phyloP scores from a whole-genome alignment of 2,329 filamentous ascomycete genomes.

The Xenoacremonium recifei region DNA sequence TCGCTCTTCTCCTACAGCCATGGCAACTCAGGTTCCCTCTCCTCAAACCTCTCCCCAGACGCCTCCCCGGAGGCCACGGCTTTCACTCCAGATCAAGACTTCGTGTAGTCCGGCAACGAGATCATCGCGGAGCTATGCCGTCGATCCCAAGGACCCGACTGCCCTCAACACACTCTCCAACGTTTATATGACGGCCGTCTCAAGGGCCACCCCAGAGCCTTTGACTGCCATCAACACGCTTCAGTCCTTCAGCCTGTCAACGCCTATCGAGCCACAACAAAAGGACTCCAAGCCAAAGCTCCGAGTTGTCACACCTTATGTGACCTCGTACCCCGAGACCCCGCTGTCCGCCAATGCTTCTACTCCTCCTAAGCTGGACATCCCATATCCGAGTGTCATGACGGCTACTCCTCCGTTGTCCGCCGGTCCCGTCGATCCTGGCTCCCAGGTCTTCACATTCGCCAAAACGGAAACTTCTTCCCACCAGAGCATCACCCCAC shows the following conservation, averaged over 20 bases:
- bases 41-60: conserved; percentile 34
- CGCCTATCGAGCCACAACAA: conserved; percentile 30
- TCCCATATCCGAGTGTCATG: conserved; percentile 55
- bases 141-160: conserved; percentile 59
- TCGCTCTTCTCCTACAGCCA: not conserved
- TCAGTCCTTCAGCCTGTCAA: conserved; percentile 29
- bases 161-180: conserved; percentile 67
- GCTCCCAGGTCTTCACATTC: conserved; percentile 46
- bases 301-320: conserved; percentile 43
- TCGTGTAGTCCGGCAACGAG: conserved; percentile 36
- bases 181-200: conserved; percentile 62
- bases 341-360: conserved; percentile 50
- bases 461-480: conserved; percentile 32
- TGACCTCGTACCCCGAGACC: conserved; percentile 50
- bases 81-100: conserved; percentile 56
- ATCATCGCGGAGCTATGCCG: conserved; percentile 29
- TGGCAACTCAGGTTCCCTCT: conserved; percentile 36
- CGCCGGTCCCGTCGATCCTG: conserved; percentile 48
- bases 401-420: conserved; percentile 59
- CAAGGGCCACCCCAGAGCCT: conserved; percentile 54
- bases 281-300: conserved; percentile 31
- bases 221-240: conserved; percentile 49
- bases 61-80: conserved; percentile 50
- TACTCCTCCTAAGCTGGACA: conserved; percentile 46
- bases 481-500: conserved; percentile 3